A percentile compares a stretch with the other conserved stretches of the same genome.
These are phyloP conservation scores for Cyberlindnera euphorbiae DNA, from an alignment of 805 yeast genomes.

Conservation along the genomic window DNA sequence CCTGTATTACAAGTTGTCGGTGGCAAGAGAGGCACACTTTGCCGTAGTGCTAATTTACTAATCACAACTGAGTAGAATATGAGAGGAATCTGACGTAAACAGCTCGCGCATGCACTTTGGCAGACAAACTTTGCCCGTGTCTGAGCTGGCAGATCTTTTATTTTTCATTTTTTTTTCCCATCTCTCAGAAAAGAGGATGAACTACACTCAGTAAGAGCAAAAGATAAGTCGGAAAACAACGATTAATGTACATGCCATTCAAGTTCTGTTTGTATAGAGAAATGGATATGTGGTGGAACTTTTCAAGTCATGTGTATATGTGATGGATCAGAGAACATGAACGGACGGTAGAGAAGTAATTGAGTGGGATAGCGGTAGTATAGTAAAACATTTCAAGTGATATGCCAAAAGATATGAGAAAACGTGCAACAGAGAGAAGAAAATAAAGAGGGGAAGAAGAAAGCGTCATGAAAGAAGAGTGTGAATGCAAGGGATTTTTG, in stretches of 20 bases:
- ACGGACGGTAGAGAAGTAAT: neutral
- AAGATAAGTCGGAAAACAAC: neutral
- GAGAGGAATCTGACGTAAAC: no score
- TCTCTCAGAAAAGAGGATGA: no score
- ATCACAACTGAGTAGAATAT: no score
- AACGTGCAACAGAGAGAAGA: neutral
- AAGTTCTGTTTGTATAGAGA: neutral
- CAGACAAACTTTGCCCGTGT: no score
- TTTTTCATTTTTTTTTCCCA: no score
- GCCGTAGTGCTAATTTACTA: no score
- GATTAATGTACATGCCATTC: slow-evolving; percentile 9
- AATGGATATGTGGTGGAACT: neutral
- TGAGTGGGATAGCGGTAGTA: neutral
- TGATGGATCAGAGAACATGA: neutral
- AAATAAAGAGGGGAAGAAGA: neutral
- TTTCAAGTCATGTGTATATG: no score
- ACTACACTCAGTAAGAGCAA: no score
- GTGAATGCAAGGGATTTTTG: neutral
- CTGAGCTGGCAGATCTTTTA: no score
- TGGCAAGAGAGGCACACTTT: no score
- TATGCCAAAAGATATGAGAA: neutral
- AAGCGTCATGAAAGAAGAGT: neutral
- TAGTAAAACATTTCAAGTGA: slow-evolving; percentile 9
- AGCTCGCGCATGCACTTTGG: no score
- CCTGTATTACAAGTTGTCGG: no score